A percentile compares a stretch with the other conserved stretches of the same genome.
These are phyloP conservation scores for Arabis hirsuta DNA, from an alignment of 345 rosid genomes.

Conservation along the genomic window DNA sequence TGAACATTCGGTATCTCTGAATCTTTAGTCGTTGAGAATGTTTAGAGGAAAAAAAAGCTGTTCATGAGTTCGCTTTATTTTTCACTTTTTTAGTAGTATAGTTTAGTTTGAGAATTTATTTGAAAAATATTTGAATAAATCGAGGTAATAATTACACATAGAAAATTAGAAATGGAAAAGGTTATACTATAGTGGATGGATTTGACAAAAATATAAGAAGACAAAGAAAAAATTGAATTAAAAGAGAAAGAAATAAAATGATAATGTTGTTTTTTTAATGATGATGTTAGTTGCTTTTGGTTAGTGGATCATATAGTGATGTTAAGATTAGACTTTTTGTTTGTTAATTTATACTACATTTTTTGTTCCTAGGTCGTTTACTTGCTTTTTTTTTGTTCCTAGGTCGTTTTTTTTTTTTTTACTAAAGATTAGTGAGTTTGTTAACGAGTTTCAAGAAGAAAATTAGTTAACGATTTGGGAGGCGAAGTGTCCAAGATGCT, in stretches of 20 bases:
- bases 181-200: slow-evolving; percentile 29
- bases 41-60: slow-evolving; percentile 29
- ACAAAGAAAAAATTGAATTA: slow-evolving; percentile 7
- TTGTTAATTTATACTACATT: neutral
- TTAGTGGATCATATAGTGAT: slow-evolving; percentile 46
- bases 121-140: neutral
- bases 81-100: neutral
- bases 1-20: slow-evolving; percentile 41
- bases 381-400: slow-evolving; percentile 7
- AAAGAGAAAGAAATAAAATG: slow-evolving; percentile 34
- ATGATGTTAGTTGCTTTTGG: slow-evolving; percentile 45
- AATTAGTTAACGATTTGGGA: slow-evolving; percentile 30
- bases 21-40: slow-evolving; percentile 43
- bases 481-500: slow-evolving; percentile 42
- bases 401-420: slow-evolving; percentile 12
- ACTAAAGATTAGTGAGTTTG: slow-evolving; percentile 14
- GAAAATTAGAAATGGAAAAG: slow-evolving; percentile 29
- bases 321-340: slow-evolving; percentile 35
- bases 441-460: slow-evolving; percentile 29
- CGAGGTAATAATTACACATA: slow-evolving; percentile 35
- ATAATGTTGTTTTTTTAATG: slow-evolving; percentile 46
- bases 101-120: slow-evolving; percentile 19
- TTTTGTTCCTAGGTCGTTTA: neutral
- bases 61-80: slow-evolving; percentile 23
- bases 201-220: slow-evolving; percentile 41